Base-by-base conservation (phyloP, 1,139 yeast genomes). In the Magnusiomyces tetraspermus region DNA sequence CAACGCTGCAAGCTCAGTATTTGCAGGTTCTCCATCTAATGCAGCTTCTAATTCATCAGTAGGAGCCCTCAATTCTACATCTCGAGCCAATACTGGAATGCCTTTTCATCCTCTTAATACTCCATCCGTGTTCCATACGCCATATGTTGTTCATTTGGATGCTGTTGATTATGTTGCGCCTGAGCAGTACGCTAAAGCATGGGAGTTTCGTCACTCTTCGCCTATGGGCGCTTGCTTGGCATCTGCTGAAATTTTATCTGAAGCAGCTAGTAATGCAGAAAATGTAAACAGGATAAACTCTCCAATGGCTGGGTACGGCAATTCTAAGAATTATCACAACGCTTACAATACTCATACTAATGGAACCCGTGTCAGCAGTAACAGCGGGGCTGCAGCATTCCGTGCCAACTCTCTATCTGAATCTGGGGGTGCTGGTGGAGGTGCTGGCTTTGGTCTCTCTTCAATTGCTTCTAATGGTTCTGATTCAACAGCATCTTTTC, bases 81-180 rank as follows among this genome's bases (percentile, higher is more conserved):
- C 17, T 13, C 5, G 19, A 13, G 13, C 11, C 8, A 10, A n/a
- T 36, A 8, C 33, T 8, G 33, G 11, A 11, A 6, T 11, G 6
- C 11, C 11, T 28, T 8, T 8, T 8, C 64, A 78, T 88, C 22
- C 80, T 80, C 11, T n/a, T 5, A 36, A 36, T 36, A 10, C 40
- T 10, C 64, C 65, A 1, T 58, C 61, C 1, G 26, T 48, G 47
- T 19, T 48, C 44, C 47, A 21, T 5, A 23, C 48, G 44, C 85
- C 89, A 0, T 85, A 80, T 64, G 78, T 88, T 22, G 80, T 80
- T 23, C 73, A 79, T 59, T 65, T 82, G 49, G 76, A 78, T 33
- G 77, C 80, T 51, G 71, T 76, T 56, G 77, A 77, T 56, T 59
- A 51, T 5, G 54, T 68, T 2, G 45, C 53, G 15, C 48, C 52